These are phyloP conservation scores for Ilyonectria mors-panacis DNA, from an alignment of 2,329 filamentous ascomycete genomes.

Conservation along the genomic window DNA sequence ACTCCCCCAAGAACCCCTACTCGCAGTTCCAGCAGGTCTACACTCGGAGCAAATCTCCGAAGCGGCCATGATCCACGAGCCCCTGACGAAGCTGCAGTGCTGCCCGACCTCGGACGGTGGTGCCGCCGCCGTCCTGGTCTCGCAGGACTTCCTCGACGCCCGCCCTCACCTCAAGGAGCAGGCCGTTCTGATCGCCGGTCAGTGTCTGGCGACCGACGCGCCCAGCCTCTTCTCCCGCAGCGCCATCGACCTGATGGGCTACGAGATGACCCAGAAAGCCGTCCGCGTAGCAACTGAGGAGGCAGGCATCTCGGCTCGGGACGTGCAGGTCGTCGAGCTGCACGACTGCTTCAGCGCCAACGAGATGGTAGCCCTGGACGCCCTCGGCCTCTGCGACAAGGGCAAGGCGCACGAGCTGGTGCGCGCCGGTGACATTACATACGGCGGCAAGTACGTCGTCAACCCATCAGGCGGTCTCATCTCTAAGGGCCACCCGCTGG, in stretches of 20 bases:
- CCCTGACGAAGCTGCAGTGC: constrained; percentile 98
- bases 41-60: constrained; percentile 86
- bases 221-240: constrained; percentile 83
- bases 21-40: constrained; percentile 98
- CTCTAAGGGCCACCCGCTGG: constrained; percentile 95
- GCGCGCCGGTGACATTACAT: constrained; percentile 89
- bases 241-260: constrained; percentile 91
- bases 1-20: constrained; percentile 94
- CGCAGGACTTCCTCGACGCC: constrained; percentile 88
- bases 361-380: constrained; percentile 92
- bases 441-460: constrained; percentile 86
- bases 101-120: constrained; percentile 96
- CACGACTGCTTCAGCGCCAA: constrained; percentile 98
- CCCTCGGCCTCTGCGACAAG: constrained; percentile 81
- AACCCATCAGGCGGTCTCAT: constrained; percentile 97
- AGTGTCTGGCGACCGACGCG: constrained; percentile 88
- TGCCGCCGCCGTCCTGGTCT: constrained; percentile 90
- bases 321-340: constrained; percentile 89
- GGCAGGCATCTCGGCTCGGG: constrained; percentile 76
- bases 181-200: constrained; percentile 91
- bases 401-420: constrained; percentile 96
- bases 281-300: constrained; percentile 79
- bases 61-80: constrained; percentile 83
- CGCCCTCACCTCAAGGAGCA: constrained; percentile 85
- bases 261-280: constrained; percentile 84